phyloP scores from a whole-genome alignment of 371 early-diverging fungal species.

The Circinella minor region DNA sequence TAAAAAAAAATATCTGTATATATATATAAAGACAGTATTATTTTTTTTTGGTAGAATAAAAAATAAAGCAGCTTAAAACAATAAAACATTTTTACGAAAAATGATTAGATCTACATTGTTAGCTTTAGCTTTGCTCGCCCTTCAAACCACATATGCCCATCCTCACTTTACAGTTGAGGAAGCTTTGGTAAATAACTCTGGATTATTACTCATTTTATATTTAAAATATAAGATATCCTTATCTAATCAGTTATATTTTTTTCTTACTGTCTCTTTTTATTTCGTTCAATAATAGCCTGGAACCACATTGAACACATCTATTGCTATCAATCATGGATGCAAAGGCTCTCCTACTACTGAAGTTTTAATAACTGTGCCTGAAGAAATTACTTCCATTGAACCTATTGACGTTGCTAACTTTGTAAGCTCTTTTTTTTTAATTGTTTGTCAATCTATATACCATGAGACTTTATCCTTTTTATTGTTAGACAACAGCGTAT shows the following conservation, averaged over 20 bases:
- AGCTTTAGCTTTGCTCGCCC: too few species aligned
- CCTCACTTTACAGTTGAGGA: too few species aligned
- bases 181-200: not conserved
- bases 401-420: slow-evolving; percentile 33
- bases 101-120: not conserved
- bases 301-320: slow-evolving; percentile 24
- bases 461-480: too few species aligned
- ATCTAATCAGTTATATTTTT: too few species aligned
- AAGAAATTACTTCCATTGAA: slow-evolving; percentile 23
- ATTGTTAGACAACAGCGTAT: too few species aligned
- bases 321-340: slow-evolving; percentile 47
- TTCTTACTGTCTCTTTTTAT: not conserved
- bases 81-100: not conserved
- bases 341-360: slow-evolving; percentile 35
- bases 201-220: too few species aligned
- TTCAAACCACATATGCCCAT: too few species aligned
- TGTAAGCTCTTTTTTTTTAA: slow-evolving; percentile 20
- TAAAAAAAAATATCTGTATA: too few species aligned
- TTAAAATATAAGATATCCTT: too few species aligned
- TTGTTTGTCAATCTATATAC: not conserved
- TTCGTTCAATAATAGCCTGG: slow-evolving; percentile 27
- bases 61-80: too few species aligned
- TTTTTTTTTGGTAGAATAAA: too few species aligned
- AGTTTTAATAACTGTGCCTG: slow-evolving; percentile 32
- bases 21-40: too few species aligned